Evolutionary conservation across 2,329 filamentous ascomycete species (phyloP), one percentile per base, ranked within the genome.

Genomic region (Penicillium occitanis): DNA sequence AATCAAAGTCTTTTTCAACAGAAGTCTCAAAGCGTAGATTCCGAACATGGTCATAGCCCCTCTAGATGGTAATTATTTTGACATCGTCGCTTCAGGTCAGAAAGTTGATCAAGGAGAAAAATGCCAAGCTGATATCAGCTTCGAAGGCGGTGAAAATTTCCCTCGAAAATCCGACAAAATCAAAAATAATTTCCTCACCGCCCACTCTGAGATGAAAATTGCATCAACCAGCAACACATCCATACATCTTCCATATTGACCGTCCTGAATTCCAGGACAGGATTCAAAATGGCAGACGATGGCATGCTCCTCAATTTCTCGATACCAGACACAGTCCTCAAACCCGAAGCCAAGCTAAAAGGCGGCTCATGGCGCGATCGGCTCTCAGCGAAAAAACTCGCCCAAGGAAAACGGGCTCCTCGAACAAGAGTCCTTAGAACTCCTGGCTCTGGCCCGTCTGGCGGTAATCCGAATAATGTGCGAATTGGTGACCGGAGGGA

Each of bases 341-440:
- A 88, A 67, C 83, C 85, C 5, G 83, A 84, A 71, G 80, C 83
- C 3, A 85, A 82, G 64, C 91, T 96, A 78, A 95, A 91, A 76
- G 95, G 95, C 71, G 95, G 95, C n/a, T 87, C 88, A 72, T 99
- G 95, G 95, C 90, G 91, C 75, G 93, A 97, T 76, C 87, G 95
- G 68, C 85, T 94, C 67, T 90, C 88, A 65, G 93, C 93, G 42
- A 91, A 93, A 79, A 91, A 91, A 77, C 84, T 85, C 67, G 83
- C 85, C 19, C 82, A 84, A 71, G 82, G 65, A 13, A 66, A 85
- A 73, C 83, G 82, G 71, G 78, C 82, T 68, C 68, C 65, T 59
- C 65, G 65, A 37, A 58, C 60, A 28, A 70, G 60, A 61, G 33
- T 51, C 28, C 19, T 50, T 25, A 65, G 46, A 35, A 22, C 61